Conservation (phyloP, 2,329 filamentous ascomycete genomes). For the Proliferodiscus dingleyae region DNA sequence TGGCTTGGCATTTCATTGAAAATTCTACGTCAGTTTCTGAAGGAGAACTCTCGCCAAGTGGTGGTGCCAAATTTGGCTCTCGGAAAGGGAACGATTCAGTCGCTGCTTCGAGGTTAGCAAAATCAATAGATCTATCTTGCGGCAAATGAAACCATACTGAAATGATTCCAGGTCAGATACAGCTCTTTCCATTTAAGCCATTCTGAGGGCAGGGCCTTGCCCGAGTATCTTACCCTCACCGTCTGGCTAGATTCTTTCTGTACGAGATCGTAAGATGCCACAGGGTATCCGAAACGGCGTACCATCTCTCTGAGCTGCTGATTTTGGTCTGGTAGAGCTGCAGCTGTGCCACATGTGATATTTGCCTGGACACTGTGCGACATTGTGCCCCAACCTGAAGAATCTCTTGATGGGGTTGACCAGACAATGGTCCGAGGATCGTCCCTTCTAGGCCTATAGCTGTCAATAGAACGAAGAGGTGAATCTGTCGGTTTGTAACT, state of each 20-base stretch:
- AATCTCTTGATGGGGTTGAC: too few species aligned
- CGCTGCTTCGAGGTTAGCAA: background rate
- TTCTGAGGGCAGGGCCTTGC: background rate
- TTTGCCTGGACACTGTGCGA: background rate
- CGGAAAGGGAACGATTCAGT: background rate
- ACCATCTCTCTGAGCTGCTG: background rate
- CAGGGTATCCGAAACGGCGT: background rate
- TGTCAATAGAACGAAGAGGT: background rate
- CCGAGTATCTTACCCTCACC: background rate
- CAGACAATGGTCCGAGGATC: background rate
- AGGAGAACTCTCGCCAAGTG: background rate
- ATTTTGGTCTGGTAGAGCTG: too few species aligned
- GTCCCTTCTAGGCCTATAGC: background rate
- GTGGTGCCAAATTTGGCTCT: background rate
- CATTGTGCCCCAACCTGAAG: background rate
- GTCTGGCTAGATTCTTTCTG: background rate
- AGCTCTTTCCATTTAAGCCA: constrained; percentile 12
- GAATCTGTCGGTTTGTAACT: background rate
- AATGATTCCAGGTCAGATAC: constrained; percentile 9
- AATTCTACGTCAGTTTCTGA: too few species aligned
- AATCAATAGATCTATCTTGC: background rate
- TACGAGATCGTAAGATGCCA: background rate
- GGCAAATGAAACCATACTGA: constrained; percentile 2
- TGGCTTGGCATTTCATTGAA: background rate
- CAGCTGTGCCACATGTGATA: background rate